Percentiles rank a stretch among this genome's conserved stretches.
Conservation (phyloP, 2,329 filamentous ascomycete species). For the Trichoderma sp. region DNA sequence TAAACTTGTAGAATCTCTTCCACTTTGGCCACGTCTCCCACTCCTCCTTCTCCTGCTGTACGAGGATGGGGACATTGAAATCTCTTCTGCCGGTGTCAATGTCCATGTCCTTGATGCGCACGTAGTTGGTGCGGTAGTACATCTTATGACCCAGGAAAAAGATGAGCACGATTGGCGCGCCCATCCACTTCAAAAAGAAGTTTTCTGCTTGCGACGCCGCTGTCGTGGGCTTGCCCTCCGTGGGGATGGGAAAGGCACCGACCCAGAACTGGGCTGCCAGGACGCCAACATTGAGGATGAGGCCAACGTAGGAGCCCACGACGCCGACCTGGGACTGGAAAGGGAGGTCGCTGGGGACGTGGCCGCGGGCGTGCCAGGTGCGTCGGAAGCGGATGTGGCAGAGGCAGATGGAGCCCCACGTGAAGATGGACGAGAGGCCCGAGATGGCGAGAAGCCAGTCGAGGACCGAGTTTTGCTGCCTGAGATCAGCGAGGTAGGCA, state of each 20-base stretch:
- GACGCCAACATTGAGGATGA: slow-evolving; percentile 71
- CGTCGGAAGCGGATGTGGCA: slow-evolving; percentile 86
- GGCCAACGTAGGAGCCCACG: slow-evolving; percentile 74
- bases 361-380: slow-evolving; percentile 70
- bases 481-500: slow-evolving; percentile 67
- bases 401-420: slow-evolving; percentile 82
- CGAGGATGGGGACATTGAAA: slow-evolving; percentile 73
- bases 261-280: slow-evolving; percentile 86
- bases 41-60: slow-evolving; percentile 78
- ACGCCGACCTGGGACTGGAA: slow-evolving; percentile 79
- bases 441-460: slow-evolving; percentile 73
- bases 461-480: slow-evolving; percentile 59
- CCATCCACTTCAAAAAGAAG: slow-evolving; percentile 73
- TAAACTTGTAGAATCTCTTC: slow-evolving; percentile 71
- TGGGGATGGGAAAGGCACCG: slow-evolving; percentile 71
- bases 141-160: slow-evolving; percentile 77
- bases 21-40: slow-evolving; percentile 66
- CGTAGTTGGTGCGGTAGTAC: slow-evolving; percentile 64
- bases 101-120: slow-evolving; percentile 75
- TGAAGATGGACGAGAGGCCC: slow-evolving; percentile 70
- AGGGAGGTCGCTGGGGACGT: slow-evolving; percentile 71
- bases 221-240: slow-evolving; percentile 34
- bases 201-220: slow-evolving; percentile 49
- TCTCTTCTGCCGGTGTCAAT: slow-evolving; percentile 80
- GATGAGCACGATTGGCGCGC: slow-evolving; percentile 62